Conservation (phyloP, 805 yeast genomes). For the Candida germanica region DNA sequence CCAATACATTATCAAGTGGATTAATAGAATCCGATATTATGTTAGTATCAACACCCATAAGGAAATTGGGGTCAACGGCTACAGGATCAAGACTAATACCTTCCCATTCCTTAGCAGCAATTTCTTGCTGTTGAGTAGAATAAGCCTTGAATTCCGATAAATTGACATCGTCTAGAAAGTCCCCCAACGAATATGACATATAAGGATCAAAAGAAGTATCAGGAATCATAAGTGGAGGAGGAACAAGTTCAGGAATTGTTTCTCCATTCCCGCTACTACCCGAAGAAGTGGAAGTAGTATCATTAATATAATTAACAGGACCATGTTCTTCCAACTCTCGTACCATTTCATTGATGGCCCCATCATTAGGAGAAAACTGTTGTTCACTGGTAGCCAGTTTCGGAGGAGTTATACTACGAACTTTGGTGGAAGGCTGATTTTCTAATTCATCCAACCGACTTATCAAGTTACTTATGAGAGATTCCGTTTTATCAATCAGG, state of each 20-base stretch:
- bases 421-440: neutral
- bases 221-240: neutral
- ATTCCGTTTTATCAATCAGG: neutral
- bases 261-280: neutral
- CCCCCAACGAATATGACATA: constrained; percentile 4
- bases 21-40: too few species aligned
- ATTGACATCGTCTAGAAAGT: constrained; percentile 7
- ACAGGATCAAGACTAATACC: too few species aligned
- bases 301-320: neutral
- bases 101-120: neutral
- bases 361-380: neutral
- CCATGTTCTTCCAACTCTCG: neutral
- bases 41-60: too few species aligned
- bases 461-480: neutral
- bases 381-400: neutral
- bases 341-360: neutral
- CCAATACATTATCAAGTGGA: too few species aligned
- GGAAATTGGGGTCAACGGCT: too few species aligned
- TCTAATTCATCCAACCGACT: constrained; percentile 2
- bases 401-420: neutral
- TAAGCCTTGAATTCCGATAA: constrained; percentile 3
- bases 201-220: neutral
- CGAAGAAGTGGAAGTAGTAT: neutral
- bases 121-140: neutral
- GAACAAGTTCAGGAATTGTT: neutral